A percentile compares a stretch with the other conserved stretches of the same genome.
Conservation (phyloP, 495 filamentous ascomycete genomes). For the Physcia stellaris region DNA sequence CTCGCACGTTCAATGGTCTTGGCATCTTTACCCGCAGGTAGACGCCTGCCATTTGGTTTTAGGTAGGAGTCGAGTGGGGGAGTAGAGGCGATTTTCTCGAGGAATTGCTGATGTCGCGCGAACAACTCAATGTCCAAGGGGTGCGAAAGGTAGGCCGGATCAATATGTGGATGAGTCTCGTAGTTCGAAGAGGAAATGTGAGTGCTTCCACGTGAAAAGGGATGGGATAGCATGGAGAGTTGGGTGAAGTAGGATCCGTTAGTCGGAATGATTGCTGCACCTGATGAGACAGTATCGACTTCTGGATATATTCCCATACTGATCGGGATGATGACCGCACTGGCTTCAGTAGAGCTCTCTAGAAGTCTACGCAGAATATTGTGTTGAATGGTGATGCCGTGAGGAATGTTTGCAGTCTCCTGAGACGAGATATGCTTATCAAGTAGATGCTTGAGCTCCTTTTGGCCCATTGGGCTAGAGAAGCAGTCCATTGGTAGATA, state of each 20-base stretch:
- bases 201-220: constrained; percentile 15
- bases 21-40: neutral
- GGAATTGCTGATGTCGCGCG: constrained; percentile 27
- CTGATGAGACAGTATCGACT: neutral
- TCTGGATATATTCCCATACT: neutral
- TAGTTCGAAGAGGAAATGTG: constrained; percentile 14
- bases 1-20: neutral
- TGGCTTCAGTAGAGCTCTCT: too few species aligned
- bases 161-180: constrained; percentile 11
- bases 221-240: constrained; percentile 11
- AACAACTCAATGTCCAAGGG: constrained; percentile 19
- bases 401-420: too few species aligned
- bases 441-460: constrained; percentile 1
- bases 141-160: constrained; percentile 19
- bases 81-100: constrained; percentile 29
- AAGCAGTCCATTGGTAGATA: constrained; percentile 4
- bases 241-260: constrained; percentile 11
- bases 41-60: constrained; percentile 14
- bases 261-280: too few species aligned
- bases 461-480: neutral
- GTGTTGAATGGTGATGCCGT: too few species aligned
- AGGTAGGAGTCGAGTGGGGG: constrained; percentile 24
- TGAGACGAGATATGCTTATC: neutral
- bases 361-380: too few species aligned
- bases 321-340: neutral